A percentile compares a stretch with the other conserved stretches of the same genome.
Conservation (phyloP, 129 eudicot genomes). For the Calendula officinalis region DNA sequence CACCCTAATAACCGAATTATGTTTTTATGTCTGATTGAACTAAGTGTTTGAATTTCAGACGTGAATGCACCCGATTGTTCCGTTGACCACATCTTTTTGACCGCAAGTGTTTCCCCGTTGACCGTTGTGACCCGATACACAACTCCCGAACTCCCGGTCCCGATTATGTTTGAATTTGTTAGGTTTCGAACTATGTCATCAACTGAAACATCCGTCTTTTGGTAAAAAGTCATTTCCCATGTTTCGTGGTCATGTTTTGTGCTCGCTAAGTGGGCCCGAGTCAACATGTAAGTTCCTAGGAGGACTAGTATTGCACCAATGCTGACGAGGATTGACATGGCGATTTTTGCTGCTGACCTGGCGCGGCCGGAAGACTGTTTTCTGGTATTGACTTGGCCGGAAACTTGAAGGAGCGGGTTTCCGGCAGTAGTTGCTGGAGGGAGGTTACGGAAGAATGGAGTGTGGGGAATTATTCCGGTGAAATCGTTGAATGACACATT, state of each 20-base stretch:
- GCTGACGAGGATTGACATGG: conserved; percentile 83
- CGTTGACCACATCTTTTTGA: conserved; percentile 93
- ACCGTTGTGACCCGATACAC: conserved; percentile 72
- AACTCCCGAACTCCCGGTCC: conserved; percentile 96
- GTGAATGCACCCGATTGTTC: conserved; percentile 79
- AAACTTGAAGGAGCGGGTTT: conserved; percentile 47
- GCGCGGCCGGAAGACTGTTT: conserved; percentile 34
- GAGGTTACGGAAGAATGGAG: conserved; percentile 71
- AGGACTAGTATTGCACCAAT: conserved; percentile 66
- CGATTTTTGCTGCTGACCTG: conserved; percentile 53
- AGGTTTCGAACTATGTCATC: conserved; percentile 68
- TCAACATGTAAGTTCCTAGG: conserved; percentile 58
- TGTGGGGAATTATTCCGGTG: conserved; percentile 73
- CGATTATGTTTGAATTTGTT: conserved; percentile 80
- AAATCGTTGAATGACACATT: conserved; percentile 85
- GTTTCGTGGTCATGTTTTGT: conserved; percentile 27
- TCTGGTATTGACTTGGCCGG: conserved; percentile 43
- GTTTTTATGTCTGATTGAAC: conserved; percentile 90
- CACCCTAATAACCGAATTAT: conserved; percentile 87
- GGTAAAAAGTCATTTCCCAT: conserved; percentile 86
- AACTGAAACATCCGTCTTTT: conserved; percentile 73
- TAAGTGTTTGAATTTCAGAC: conserved; percentile 79
- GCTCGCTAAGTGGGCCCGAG: conserved; percentile 42
- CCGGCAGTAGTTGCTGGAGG: conserved; percentile 61
- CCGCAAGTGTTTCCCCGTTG: conserved; percentile 75